These are phyloP conservation scores for Ophiocordyceps camponoti-saundersi DNA, from an alignment of 2,329 filamentous ascomycete species.

Conservation along the genomic window DNA sequence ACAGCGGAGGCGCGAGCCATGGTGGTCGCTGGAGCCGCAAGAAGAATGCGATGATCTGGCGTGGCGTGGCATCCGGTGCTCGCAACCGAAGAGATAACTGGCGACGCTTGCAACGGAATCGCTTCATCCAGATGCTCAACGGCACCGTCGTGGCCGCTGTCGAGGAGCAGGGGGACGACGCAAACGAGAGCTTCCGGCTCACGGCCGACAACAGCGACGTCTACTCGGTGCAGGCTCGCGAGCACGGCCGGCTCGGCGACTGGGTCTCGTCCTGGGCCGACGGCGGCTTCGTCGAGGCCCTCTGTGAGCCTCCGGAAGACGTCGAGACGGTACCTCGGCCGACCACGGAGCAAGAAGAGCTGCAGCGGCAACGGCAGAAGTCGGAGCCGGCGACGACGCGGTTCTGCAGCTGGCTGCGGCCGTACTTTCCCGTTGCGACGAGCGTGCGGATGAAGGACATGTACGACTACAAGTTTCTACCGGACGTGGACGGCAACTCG, in stretches of 20 bases:
- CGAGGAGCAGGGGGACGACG: conserved; percentile 18
- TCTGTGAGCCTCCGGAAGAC: conserved; percentile 10
- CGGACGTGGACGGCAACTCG: conserved; percentile 55
- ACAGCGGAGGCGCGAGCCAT: conserved; percentile 35
- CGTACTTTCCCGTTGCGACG: conserved; percentile 6
- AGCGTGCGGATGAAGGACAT: conserved; percentile 26
- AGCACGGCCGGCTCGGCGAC: conserved; percentile 17
- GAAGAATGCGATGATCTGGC: conserved; percentile 39
- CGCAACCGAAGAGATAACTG: conserved; percentile 35
- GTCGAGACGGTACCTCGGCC: neutral
- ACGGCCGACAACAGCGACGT: conserved; percentile 16
- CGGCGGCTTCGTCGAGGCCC: conserved; percentile 23
- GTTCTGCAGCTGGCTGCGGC: conserved; percentile 1
- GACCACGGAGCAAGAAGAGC: neutral
- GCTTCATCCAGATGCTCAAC: conserved; percentile 53
- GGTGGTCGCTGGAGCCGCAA: conserved; percentile 44
- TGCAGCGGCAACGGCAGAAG: too few relatives aligned
- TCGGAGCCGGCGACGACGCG: neutral
- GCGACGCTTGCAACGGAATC: conserved; percentile 52
- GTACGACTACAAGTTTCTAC: conserved; percentile 44
- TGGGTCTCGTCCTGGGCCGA: conserved; percentile 24
- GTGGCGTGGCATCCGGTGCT: conserved; percentile 47
- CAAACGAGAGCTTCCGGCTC: conserved; percentile 29
- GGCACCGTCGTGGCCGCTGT: conserved; percentile 34
- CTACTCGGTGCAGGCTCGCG: conserved; percentile 24